A percentile compares a stretch with the other conserved stretches of the same genome.
Conservation (phyloP, 2,329 filamentous ascomycete genomes). For the Talaromyces sp. region DNA sequence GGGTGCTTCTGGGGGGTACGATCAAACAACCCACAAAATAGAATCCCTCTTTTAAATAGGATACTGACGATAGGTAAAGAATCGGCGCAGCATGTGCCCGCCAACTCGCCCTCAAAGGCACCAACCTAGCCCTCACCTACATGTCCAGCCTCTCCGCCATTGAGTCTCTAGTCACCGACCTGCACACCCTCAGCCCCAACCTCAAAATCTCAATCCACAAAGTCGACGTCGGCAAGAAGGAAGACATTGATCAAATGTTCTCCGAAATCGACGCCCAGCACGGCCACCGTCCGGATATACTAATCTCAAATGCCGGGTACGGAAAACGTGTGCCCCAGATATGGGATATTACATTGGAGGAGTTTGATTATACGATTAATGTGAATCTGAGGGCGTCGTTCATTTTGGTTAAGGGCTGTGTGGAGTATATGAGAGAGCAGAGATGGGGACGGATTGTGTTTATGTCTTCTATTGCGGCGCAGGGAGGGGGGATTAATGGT, state of each 20-base stretch:
- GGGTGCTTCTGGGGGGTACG: slow-evolving; percentile 59
- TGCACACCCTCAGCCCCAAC: slow-evolving; percentile 34
- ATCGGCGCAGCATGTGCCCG: slow-evolving; percentile 59
- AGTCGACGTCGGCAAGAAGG: slow-evolving; percentile 55
- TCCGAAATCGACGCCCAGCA: slow-evolving; percentile 52
- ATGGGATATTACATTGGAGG: slow-evolving; percentile 59
- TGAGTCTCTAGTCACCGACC: slow-evolving; percentile 42
- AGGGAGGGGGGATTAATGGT: slow-evolving; percentile 63
- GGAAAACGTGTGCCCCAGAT: slow-evolving; percentile 58
- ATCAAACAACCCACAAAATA: neutral
- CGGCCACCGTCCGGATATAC: slow-evolving; percentile 52
- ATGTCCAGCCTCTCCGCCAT: slow-evolving; percentile 50
- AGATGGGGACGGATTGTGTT: slow-evolving; percentile 63
- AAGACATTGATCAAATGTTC: slow-evolving; percentile 55
- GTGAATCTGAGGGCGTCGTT: slow-evolving; percentile 63
- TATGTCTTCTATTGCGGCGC: slow-evolving; percentile 61
- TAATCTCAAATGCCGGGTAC: slow-evolving; percentile 65
- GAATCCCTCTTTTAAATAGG: neutral
- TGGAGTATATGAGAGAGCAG: slow-evolving; percentile 58
- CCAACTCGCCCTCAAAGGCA: slow-evolving; percentile 51
- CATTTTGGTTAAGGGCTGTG: slow-evolving; percentile 57
- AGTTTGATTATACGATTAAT: slow-evolving; percentile 61
- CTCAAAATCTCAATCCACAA: slow-evolving; percentile 53
- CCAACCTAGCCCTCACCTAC: slow-evolving; percentile 59
- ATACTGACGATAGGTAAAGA: slow-evolving; percentile 33